Percentiles rank a stretch among this genome's conserved stretches.
phyloP scores from a whole-genome alignment of 768 basidiomycete genomes.

The Psilocybe cubensis region DNA sequence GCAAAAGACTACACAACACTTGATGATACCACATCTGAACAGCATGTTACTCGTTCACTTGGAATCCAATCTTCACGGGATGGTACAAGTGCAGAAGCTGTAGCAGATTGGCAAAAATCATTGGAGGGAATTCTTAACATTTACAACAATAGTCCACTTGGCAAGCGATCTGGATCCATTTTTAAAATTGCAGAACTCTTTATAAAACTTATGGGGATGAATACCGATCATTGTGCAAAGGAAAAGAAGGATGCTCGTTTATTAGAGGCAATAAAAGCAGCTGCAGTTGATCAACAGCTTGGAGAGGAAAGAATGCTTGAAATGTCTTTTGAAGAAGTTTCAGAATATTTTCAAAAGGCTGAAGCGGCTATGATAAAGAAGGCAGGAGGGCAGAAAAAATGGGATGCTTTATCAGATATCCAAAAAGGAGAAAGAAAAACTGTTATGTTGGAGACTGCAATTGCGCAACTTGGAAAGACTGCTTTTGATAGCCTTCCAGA shows the following conservation, averaged over 20 bases:
- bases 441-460: no score
- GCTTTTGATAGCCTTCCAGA: no score
- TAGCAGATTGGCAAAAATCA: constrained; percentile 22
- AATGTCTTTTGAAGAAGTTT: constrained; percentile 11
- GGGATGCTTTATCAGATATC: constrained; percentile 12
- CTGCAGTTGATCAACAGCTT: constrained; percentile 23
- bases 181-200: constrained; percentile 18
- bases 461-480: no score
- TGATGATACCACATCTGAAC: background rate
- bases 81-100: constrained; percentile 23
- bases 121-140: constrained; percentile 17
- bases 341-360: no score
- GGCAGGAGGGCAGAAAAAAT: constrained; percentile 17
- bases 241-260: constrained; percentile 29
- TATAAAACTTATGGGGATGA: constrained; percentile 19
- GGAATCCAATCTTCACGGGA: constrained; percentile 23
- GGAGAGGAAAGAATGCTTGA: constrained; percentile 25
- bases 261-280: constrained; percentile 20
- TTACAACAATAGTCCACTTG: constrained; percentile 25
- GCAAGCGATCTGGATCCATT: constrained; percentile 15
- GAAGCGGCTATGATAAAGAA: constrained; percentile 15
- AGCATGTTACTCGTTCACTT: constrained; percentile 19
- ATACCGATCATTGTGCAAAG: no score
- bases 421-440: no score
- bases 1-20: constrained; percentile 18